Conservation (phyloP, 352 stramenopile genomes). For the Pseudoperonospora humuli region DNA sequence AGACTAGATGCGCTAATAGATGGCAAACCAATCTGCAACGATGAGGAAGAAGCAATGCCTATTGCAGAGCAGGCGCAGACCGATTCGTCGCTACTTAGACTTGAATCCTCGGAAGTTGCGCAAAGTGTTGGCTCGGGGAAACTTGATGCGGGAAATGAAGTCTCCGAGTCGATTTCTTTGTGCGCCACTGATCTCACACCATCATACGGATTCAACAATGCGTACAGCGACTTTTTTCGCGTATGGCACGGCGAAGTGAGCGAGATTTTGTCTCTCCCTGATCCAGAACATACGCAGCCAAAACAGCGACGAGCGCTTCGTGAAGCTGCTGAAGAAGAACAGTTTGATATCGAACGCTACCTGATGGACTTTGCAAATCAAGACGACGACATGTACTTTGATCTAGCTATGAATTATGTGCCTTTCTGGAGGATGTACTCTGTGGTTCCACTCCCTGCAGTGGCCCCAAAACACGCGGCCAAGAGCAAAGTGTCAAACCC, state of each 20-base stretch:
- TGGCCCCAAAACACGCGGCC: constrained; percentile 1
- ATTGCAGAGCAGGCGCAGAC: constrained; percentile 6
- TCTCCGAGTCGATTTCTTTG: constrained; percentile 13
- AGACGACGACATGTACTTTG: constrained; percentile 91
- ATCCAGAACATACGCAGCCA: constrained; percentile 76
- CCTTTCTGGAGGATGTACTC: constrained; percentile 84
- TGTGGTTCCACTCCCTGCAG: constrained; percentile 5
- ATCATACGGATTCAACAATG: constrained; percentile 92
- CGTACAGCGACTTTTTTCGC: constrained; percentile 89
- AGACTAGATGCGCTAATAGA: constrained; percentile 19
- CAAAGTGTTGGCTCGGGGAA: constrained; percentile 8
- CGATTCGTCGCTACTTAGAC: constrained; percentile 40
- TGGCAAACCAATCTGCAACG: neutral
- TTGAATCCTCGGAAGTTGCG: constrained; percentile 25
- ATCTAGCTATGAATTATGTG: constrained; percentile 81
- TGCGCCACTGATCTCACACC: constrained; percentile 41
- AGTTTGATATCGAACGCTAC: constrained; percentile 95
- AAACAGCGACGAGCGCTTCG: constrained; percentile 68
- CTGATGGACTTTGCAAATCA: constrained; percentile 89
- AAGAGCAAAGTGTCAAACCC: constrained; percentile 10
- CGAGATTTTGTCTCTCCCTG: constrained; percentile 89
- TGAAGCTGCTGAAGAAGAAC: constrained; percentile 79
- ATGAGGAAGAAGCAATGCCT: neutral
- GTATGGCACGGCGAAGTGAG: constrained; percentile 88
- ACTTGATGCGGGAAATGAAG: constrained; percentile 5